These are phyloP conservation scores for Macrophomina tecta DNA, from an alignment of 2,329 filamentous ascomycete species.

Conservation along the genomic window DNA sequence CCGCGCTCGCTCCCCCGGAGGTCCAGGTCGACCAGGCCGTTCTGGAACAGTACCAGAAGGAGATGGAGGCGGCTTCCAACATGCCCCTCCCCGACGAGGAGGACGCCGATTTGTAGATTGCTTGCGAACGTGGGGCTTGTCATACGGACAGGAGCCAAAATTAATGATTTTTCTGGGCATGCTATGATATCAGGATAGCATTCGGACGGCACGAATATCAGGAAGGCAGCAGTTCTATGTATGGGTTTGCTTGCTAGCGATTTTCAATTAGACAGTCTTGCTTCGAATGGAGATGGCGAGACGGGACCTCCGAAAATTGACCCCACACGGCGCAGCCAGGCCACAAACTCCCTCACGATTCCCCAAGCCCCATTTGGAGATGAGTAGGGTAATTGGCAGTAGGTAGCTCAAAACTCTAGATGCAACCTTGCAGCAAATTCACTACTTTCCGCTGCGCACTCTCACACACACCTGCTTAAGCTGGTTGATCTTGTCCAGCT, in stretches of 20 bases:
- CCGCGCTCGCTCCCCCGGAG: conserved; percentile 92
- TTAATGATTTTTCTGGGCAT: conserved; percentile 22
- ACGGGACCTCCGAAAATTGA: conserved; percentile 21
- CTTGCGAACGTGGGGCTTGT: conserved; percentile 22
- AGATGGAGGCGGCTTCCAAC: conserved; percentile 81
- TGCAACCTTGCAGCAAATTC: conserved; percentile 17
- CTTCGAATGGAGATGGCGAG: conserved; percentile 22
- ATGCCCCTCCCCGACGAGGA: conserved; percentile 95
- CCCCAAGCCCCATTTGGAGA: conserved; percentile 5
- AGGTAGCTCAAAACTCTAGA: conserved; percentile 25
- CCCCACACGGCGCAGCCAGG: conserved; percentile 24
- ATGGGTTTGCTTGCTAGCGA: conserved; percentile 29
- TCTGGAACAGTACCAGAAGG: conserved; percentile 80
- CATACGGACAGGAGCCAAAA: conserved; percentile 28
- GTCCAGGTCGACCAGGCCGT: conserved; percentile 85
- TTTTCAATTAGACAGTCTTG: conserved; percentile 29
- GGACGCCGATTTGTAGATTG: conserved; percentile 68
- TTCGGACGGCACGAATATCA: conserved; percentile 28
- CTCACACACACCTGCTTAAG: background rate
- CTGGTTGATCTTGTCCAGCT: background rate
- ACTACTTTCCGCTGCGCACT: conserved; percentile 13
- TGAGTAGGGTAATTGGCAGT: conserved; percentile 21
- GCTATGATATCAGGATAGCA: conserved; percentile 29
- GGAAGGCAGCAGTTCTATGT: conserved; percentile 29
- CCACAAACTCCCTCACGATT: conserved; percentile 22